A percentile compares a stretch with the other conserved stretches of the same genome.
phyloP scores from a whole-genome alignment of 345 rosid species.

The Lumnitzera littorea region DNA sequence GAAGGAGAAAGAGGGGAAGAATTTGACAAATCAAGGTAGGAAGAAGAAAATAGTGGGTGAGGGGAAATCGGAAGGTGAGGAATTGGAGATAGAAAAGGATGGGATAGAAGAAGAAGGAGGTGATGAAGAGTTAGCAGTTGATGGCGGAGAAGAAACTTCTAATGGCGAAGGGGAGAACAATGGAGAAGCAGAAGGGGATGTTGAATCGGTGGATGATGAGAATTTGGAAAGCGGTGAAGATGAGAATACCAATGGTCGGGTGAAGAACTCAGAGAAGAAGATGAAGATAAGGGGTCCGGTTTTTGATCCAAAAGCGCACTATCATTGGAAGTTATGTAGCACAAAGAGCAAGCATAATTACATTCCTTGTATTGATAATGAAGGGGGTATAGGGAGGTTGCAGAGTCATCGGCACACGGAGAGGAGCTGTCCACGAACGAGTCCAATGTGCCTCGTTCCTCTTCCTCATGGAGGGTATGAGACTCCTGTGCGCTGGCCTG shows the following conservation, averaged over 20 bases:
- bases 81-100: constrained; percentile 29
- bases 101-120: constrained; percentile 22
- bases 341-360: constrained; percentile 90
- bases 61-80: constrained; percentile 36
- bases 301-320: constrained; percentile 77
- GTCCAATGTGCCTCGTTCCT: constrained; percentile 81
- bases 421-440: constrained; percentile 72
- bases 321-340: constrained; percentile 76
- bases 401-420: constrained; percentile 73
- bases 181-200: constrained; percentile 34
- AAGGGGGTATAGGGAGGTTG: constrained; percentile 50
- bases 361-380: constrained; percentile 90
- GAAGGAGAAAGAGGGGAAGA: constrained; percentile 29
- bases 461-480: constrained; percentile 74
- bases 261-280: constrained; percentile 27
- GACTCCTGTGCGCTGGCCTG: constrained; percentile 74
- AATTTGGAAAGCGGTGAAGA: constrained; percentile 35
- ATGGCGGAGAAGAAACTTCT: constrained; percentile 43
- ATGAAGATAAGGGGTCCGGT: constrained; percentile 73
- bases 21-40: constrained; percentile 35
- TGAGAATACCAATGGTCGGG: constrained; percentile 18
- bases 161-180: constrained; percentile 36
- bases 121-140: constrained; percentile 34
- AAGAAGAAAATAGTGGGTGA: constrained; percentile 41
- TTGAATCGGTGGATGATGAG: constrained; percentile 41